Evolutionary conservation across 441 rosid genomes (phyloP), one percentile per base, ranked within the genome.

Genomic region (Erysimum cheiri): DNA sequence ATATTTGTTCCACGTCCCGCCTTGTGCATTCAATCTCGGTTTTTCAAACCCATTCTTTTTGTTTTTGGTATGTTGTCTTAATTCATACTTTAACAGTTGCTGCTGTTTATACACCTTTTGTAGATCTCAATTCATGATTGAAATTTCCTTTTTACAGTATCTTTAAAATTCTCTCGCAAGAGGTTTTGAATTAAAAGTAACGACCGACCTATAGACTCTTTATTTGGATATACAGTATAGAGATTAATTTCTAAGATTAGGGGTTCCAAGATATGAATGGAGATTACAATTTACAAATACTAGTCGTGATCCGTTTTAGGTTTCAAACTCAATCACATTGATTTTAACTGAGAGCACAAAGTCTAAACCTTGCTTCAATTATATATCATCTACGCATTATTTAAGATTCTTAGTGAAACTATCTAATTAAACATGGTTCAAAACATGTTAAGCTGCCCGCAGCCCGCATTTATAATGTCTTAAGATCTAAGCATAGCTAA

Each of bases 1-100:
- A 13, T 8, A 44, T 52, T 13, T 50, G 29, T 10, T 62, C 47
- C 29, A 44, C 37, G 46, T 72, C 77, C 61, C 77, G 67, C 77
- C 62, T 59, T 58, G 7, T 41, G 59, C 56, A 24, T 59, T 73
- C 61, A 62, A 66, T 14, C 13, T 59, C 0, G 24, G 22, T 40
- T 65, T 66, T 73, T n/a, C 56, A 59, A 73, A 73, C 7, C 10
- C 3, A 17, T 64, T 19, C 4, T 61, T 53, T 43, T 15, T 31
- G 5, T 11, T 40, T 13, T 54, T 53, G 4, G 31, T 47, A 58
- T 36, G 57, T 5, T 59, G 55, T 59, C 24, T 39, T 70, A 60
- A 12, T 35, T 61, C 22, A n/a, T n/a, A n/a, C 67, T 40, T 40
- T 49, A 39, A 15, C 15, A 48, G 59, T 43, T 70, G 35, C 43